Evolutionary conservation across 306 rosid species (phyloP).

Genomic region (Ochetophila trinervis): DNA sequence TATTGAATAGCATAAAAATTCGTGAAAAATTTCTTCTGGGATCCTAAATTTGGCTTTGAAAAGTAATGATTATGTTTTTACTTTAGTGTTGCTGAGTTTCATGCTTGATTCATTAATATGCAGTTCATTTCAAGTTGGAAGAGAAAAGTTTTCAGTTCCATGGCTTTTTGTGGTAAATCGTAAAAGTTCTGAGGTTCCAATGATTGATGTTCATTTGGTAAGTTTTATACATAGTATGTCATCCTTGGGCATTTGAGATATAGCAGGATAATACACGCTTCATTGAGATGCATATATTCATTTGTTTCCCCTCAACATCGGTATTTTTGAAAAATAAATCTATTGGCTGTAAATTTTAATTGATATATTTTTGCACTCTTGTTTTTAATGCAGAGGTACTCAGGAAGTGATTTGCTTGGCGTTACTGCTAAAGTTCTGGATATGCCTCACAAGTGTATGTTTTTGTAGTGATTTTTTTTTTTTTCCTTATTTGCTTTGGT

Average conservation of each 20-base stretch:
- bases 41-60: background rate
- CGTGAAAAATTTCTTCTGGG: background rate
- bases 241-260: background rate
- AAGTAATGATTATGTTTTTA: background rate
- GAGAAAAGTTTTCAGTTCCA: conserved; percentile 79
- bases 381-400: conserved; percentile 60
- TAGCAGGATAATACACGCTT: background rate
- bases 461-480: conserved; percentile 4
- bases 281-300: background rate
- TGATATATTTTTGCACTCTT: conserved; percentile 10
- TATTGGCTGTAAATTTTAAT: background rate
- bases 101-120: conserved; percentile 23
- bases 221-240: conserved; percentile 1
- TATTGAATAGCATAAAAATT: too few relatives aligned
- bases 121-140: conserved; percentile 97
- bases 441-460: conserved; percentile 95
- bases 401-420: conserved; percentile 88
- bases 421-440: conserved; percentile 94
- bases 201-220: conserved; percentile 84
- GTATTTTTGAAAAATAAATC: background rate
- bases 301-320: background rate
- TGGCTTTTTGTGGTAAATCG: conserved; percentile 96
- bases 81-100: conserved; percentile 9
- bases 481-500: background rate
- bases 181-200: conserved; percentile 81